A percentile compares a stretch with the other conserved stretches of the same genome.
Evolutionary conservation across 345 rosid species (phyloP).

Genomic region (Angophora floribunda): DNA sequence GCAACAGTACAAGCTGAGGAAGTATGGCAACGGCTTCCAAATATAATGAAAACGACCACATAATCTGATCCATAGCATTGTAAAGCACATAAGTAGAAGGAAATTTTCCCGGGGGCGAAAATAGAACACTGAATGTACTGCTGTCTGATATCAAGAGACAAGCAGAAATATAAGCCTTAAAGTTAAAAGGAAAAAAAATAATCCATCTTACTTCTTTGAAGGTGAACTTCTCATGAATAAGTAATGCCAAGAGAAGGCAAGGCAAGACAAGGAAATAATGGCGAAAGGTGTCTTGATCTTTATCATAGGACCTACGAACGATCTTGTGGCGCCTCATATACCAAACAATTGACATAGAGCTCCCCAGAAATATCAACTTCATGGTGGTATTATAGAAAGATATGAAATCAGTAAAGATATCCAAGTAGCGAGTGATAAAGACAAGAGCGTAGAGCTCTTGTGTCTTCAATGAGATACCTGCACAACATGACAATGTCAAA

Average conservation of each 20-base stretch:
- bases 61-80: conserved; percentile 24
- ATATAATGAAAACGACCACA: conserved; percentile 72
- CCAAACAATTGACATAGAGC: conserved; percentile 81
- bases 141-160: neutral
- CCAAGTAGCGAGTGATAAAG: conserved; percentile 68
- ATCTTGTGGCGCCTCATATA: conserved; percentile 66
- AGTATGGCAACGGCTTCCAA: conserved; percentile 83
- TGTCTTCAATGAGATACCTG: conserved; percentile 86
- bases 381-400: conserved; percentile 65
- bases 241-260: conserved; percentile 56
- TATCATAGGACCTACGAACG: conserved; percentile 68
- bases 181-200: neutral
- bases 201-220: conserved; percentile 48
- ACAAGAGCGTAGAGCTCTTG: conserved; percentile 77
- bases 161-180: neutral
- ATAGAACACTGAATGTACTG: neutral
- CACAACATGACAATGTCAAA: neutral
- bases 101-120: neutral
- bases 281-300: conserved; percentile 65
- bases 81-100: neutral
- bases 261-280: conserved; percentile 55
- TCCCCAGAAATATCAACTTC: conserved; percentile 80
- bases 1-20: conserved; percentile 76
- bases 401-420: conserved; percentile 58
- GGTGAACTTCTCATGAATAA: conserved; percentile 58